phyloP scores from a whole-genome alignment of 345 rosid genomes.

The Eucalyptus curtisii region DNA sequence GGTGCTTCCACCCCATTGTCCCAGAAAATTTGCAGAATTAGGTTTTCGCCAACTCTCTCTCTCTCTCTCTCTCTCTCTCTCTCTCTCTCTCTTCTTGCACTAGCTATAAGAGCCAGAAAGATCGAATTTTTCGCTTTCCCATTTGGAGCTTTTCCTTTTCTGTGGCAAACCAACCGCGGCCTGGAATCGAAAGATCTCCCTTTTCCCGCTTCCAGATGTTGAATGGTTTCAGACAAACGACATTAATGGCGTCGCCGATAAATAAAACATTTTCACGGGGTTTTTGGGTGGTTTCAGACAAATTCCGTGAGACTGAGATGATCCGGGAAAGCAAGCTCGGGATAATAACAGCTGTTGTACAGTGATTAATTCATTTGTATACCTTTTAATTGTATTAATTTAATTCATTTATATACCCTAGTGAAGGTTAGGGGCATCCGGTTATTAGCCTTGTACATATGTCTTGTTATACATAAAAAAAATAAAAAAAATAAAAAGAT shows the following conservation, averaged over 20 bases:
- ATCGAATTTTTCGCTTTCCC: background rate
- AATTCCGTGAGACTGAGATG: background rate
- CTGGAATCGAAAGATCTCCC: background rate
- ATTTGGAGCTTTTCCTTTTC: background rate
- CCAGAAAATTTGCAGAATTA: background rate
- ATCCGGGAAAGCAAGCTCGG: background rate
- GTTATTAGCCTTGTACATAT: no score
- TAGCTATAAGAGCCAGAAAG: background rate
- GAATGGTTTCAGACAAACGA: background rate
- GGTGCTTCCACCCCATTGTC: slow-evolving; percentile 63
- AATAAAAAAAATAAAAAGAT: no score
- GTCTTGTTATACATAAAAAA: no score
- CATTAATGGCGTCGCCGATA: background rate
- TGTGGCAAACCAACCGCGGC: background rate
- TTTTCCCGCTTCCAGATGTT: background rate
- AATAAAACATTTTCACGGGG: background rate
- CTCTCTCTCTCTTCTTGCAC: background rate
- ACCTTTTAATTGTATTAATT: fast-evolving
- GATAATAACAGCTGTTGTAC: no score
- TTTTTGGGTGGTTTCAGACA: background rate
- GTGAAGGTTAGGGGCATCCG: no score
- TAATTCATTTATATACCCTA: no score
- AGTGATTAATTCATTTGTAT: no score
- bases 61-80: background rate
- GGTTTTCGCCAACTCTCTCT: background rate